Percentiles rank a stretch among this genome's conserved stretches.
phyloP scores from a whole-genome alignment of 768 basidiomycete species.

The Phanerodontia chrysosporium region DNA sequence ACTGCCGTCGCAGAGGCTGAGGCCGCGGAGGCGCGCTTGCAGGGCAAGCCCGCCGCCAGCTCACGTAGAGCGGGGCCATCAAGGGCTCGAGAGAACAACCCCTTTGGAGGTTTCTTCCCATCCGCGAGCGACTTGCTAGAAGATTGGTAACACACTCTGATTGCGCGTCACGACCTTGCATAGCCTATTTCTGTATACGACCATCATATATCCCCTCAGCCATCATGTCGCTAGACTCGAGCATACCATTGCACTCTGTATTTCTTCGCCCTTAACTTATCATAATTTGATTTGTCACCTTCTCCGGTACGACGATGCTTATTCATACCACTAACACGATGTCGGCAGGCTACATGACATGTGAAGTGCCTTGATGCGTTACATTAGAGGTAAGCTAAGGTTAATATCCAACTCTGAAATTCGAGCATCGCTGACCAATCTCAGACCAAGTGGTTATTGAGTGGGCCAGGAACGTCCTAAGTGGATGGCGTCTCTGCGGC shows the following conservation, averaged over 20 bases:
- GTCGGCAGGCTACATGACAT: no score
- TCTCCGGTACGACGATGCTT: not conserved
- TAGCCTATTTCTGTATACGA: not conserved
- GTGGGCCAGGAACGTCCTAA: no score
- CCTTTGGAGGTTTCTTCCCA: constrained; percentile 24
- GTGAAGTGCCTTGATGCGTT: no score
- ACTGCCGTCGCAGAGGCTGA: constrained; percentile 42
- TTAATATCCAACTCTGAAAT: no score
- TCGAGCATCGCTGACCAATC: no score
- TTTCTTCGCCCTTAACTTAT: not conserved
- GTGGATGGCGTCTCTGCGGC: no score
- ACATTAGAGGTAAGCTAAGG: no score
- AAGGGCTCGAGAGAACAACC: constrained; percentile 5
- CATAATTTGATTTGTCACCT: not conserved
- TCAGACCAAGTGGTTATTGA: no score
- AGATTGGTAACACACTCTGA: not conserved
- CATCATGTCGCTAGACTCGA: not conserved
- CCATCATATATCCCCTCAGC: not conserved
- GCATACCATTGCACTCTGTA: not conserved
- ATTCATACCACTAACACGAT: no score
- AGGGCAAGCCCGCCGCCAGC: constrained; percentile 17
- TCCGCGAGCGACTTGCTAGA: not conserved
- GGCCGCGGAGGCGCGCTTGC: constrained; percentile 33
- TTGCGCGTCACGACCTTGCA: not conserved
- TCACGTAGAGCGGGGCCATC: constrained; percentile 20